These are phyloP conservation scores for Microbotryum silenes-acaulis DNA, from an alignment of 1,284 basidiomycete species.

Conservation along the genomic window DNA sequence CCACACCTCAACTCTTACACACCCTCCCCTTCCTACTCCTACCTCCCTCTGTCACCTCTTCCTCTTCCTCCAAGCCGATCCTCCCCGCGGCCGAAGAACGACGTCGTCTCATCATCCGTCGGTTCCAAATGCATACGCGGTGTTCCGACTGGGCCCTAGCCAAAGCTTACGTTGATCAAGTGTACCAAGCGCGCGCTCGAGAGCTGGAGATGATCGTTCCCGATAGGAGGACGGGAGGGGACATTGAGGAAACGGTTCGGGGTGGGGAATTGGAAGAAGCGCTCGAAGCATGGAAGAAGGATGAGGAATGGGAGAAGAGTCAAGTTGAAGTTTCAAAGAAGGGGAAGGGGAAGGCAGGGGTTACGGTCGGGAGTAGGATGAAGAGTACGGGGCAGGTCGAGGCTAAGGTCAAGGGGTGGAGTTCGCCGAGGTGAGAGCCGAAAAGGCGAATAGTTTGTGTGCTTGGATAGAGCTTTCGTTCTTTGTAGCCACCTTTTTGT, in stretches of 20 bases:
- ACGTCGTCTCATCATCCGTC: slow-evolving; percentile 18
- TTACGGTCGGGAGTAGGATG: slow-evolving; percentile 5
- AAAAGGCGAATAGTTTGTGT: no score
- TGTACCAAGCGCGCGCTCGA: slow-evolving; percentile 10
- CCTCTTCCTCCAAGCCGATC: slow-evolving; percentile 15
- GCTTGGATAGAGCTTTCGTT: no score
- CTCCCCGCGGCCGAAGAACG: slow-evolving; percentile 15
- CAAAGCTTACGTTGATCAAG: slow-evolving; percentile 17
- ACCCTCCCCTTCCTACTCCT: slow-evolving; percentile 54
- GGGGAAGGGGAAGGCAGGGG: slow-evolving; percentile 9
- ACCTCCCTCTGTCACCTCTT: slow-evolving; percentile 43
- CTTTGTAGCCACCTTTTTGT: no score
- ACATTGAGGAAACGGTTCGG: neutral
- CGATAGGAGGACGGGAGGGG: slow-evolving; percentile 11
- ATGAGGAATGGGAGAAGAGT: slow-evolving; percentile 26
- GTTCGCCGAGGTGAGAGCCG: neutral
- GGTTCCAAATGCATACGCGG: slow-evolving; percentile 22
- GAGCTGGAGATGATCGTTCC: slow-evolving; percentile 10
- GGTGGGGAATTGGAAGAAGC: slow-evolving; percentile 30
- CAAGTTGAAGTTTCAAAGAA: slow-evolving; percentile 9
- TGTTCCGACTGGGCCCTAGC: slow-evolving; percentile 23
- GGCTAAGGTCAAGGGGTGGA: slow-evolving; percentile 9
- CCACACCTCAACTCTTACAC: slow-evolving; percentile 64
- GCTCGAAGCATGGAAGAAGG: slow-evolving; percentile 6
- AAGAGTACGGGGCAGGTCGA: slow-evolving; percentile 15